Evolutionary conservation across 176 grass and related monocot species (phyloP).

Genomic region (Oryza coarctata): DNA sequence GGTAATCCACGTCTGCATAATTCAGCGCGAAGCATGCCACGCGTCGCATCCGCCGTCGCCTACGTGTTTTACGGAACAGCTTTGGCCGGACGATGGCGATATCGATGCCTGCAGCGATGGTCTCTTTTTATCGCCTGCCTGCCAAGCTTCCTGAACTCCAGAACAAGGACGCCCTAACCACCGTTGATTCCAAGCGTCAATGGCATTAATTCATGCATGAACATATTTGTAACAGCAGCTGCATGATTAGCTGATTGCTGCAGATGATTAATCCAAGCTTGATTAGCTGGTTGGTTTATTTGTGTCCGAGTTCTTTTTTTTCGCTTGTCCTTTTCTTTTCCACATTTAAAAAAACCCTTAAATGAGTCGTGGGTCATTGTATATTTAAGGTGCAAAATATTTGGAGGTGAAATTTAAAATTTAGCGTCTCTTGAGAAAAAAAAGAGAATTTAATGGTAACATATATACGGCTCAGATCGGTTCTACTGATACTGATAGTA

Average conservation of each 20-base stretch:
- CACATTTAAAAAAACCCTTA: neutral
- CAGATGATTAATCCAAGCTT: neutral
- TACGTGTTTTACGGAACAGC: conserved; percentile 26
- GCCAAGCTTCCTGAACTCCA: neutral
- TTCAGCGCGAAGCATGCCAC: neutral
- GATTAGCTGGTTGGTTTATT: neutral
- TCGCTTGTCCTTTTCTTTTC: neutral
- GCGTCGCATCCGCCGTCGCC: neutral
- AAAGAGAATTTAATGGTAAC: too few relatives aligned
- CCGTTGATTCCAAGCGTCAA: neutral
- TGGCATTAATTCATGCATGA: neutral
- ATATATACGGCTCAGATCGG: too few relatives aligned
- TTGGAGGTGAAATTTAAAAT: neutral
- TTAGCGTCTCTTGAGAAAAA: too few relatives aligned
- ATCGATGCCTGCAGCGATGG: neutral
- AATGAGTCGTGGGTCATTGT: neutral
- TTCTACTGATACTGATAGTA: too few relatives aligned
- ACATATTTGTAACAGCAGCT: neutral
- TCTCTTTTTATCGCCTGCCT: neutral
- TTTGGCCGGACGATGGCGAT: neutral
- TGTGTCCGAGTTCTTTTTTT: neutral
- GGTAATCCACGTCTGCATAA: neutral
- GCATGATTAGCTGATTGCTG: neutral
- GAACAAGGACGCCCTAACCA: neutral
- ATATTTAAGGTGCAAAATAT: neutral